Percentiles rank a stretch among this genome's conserved stretches.
These are phyloP conservation scores for Auxenochlorella pyrenoidosa DNA, from an alignment of 139 green algal genomes.

Conservation along the genomic window DNA sequence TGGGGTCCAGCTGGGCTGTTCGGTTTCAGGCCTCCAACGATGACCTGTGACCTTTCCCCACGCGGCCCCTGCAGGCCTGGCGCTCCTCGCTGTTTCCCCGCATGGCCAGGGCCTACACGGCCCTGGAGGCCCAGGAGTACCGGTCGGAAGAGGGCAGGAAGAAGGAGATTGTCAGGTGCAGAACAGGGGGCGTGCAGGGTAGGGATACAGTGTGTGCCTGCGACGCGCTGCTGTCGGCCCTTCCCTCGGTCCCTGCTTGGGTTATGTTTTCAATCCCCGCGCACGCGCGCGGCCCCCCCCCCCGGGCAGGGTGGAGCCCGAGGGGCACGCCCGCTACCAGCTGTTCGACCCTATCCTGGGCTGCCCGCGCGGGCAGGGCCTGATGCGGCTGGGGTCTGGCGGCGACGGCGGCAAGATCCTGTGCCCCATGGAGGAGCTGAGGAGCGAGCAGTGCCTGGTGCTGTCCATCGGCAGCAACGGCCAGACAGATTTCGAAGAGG, in stretches of 20 bases:
- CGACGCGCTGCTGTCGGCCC: no score
- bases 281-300: no score
- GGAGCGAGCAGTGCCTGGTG: background rate
- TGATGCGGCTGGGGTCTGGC: background rate
- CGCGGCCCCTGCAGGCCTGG: background rate
- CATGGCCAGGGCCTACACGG: background rate
- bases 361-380: background rate
- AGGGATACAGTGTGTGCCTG: no score
- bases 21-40: no score
- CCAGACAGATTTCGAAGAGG: slow-evolving; percentile 1
- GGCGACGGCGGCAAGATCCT: background rate
- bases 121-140: background rate
- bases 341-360: background rate
- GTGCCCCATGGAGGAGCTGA: background rate
- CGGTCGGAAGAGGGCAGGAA: background rate
- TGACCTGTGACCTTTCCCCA: no score
- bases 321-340: background rate
- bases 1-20: no score
- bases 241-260: no score
- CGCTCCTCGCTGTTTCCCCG: background rate
- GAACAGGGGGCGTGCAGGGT: background rate
- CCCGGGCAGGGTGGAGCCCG: background rate
- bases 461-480: background rate
- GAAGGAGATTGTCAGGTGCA: background rate
- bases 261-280: no score